phyloP scores from a whole-genome alignment of 148 eudicot genomes.

The Chenopodium formosanum region DNA sequence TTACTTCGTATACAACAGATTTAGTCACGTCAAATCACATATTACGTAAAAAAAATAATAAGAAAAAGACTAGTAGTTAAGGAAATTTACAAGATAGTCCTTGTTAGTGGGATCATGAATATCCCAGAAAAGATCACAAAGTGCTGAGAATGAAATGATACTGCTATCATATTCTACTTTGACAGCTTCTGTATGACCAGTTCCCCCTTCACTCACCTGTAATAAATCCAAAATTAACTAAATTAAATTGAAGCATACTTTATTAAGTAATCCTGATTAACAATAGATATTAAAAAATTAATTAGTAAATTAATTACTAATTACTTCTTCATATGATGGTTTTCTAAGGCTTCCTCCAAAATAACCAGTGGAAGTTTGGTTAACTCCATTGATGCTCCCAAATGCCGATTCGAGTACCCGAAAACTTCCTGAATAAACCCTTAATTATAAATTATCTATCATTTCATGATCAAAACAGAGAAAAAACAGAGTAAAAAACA shows the following conservation, averaged over 20 bases:
- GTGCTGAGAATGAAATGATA: conserved; percentile 23
- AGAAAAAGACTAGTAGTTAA: neutral
- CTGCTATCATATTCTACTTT: conserved; percentile 33
- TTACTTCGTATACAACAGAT: neutral
- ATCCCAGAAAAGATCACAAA: conserved; percentile 38
- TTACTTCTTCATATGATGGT: conserved; percentile 32
- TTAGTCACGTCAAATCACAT: too few relatives aligned
- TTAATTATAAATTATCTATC: neutral
- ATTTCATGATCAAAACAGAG: neutral
- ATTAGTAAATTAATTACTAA: too few relatives aligned
- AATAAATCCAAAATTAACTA: too few relatives aligned
- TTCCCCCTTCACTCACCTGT: conserved; percentile 41
- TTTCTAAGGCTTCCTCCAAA: conserved; percentile 33
- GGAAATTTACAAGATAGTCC: conserved; percentile 31
- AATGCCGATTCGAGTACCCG: conserved; percentile 36
- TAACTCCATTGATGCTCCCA: conserved; percentile 34
- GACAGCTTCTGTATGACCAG: conserved; percentile 40
- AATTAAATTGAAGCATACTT: neutral
- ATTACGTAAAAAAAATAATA: neutral
- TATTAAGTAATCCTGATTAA: neutral
- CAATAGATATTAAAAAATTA: too few relatives aligned
- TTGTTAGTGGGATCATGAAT: conserved; percentile 39
- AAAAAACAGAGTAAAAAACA: neutral
- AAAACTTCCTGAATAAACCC: conserved; percentile 21
- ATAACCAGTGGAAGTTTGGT: conserved; percentile 33